Percentiles rank a stretch among this genome's conserved stretches.
Conservation (phyloP, 2,329 filamentous ascomycete genomes). For the Ophiostoma australiae region DNA sequence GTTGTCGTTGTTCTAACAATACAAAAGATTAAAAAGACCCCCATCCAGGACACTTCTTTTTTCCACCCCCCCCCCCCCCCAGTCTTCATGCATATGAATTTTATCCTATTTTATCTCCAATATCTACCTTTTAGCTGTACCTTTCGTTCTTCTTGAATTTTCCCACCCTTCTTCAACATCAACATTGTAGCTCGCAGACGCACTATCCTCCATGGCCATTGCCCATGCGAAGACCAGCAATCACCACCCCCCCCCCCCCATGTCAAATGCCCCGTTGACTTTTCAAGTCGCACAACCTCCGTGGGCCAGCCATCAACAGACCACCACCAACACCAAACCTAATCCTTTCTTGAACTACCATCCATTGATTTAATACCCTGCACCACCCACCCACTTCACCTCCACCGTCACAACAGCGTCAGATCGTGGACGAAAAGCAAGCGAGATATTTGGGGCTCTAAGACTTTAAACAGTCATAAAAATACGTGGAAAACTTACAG, state of each 20-base stretch:
- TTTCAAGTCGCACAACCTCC: slow-evolving; percentile 49
- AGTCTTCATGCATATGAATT: background rate
- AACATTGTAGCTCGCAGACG: slow-evolving; percentile 35
- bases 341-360: slow-evolving; percentile 32
- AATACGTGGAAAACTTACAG: background rate
- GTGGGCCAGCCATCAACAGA: slow-evolving; percentile 43
- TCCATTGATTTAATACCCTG: slow-evolving; percentile 19
- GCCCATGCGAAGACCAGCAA: slow-evolving; percentile 32
- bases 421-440: background rate
- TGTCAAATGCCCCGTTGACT: slow-evolving; percentile 42
- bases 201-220: slow-evolving; percentile 36
- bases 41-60: background rate
- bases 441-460: background rate
- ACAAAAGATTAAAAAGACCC: background rate
- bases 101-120: slow-evolving; percentile 23
- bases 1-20: background rate
- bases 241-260: slow-evolving; percentile 29
- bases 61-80: background rate
- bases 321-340: slow-evolving; percentile 31
- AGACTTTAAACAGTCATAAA: background rate
- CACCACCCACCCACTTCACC: slow-evolving; percentile 19
- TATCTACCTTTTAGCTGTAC: slow-evolving; percentile 1
- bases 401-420: slow-evolving; percentile 10
- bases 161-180: slow-evolving; percentile 29
- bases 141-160: slow-evolving; percentile 9